Evolutionary conservation across 257 asterid species (phyloP), one percentile per base, ranked within the genome.

Genomic region (Ligustrum vulgare): DNA sequence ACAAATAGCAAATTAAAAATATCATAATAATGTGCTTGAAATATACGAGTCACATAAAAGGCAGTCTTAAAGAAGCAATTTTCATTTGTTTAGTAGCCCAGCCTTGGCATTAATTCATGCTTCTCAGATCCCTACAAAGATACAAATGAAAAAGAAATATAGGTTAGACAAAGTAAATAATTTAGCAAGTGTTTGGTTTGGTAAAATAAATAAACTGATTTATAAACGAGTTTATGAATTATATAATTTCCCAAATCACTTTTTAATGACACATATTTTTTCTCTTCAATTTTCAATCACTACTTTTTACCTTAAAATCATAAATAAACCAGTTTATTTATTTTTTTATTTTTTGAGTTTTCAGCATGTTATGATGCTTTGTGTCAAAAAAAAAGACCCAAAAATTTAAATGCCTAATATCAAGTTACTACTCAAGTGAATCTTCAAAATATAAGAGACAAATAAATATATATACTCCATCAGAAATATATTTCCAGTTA

Each of bases 51-150:
- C 16, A 60, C 33, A 10, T 0, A 60, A 60, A 58, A 60, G 41
- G 64, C 56, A 6, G 62, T 75, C 63, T 43, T 25, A 60, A 60
- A 60, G 67, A 7, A 22, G 9, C 5, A 60, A 73, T 37, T 32
- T 58, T 88, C 76, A 83, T 67, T 91, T 91, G 80, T 87, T 82
- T 37, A 73, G 80, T 43, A 81, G 64, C 5, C 87, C 80, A 69
- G 88, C 76, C 90, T 87, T 69, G 82, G 82, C 89, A 79, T 82
- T 28, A 28, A 28, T 70, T 86, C 78, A 78, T 80, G 86, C 81
- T 89, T 89, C 78, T 81, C 89, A 72, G 93, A 77, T 6, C 77
- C 89, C 97, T 89, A 80, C 78, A 43, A 70, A 74, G 20, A 28
- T 6, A 34, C 39, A n/a, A 34, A 34, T 35, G 20, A 20, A 12